Conservation (phyloP, 1,284 basidiomycete species). For the Ustilago cynodontis region DNA sequence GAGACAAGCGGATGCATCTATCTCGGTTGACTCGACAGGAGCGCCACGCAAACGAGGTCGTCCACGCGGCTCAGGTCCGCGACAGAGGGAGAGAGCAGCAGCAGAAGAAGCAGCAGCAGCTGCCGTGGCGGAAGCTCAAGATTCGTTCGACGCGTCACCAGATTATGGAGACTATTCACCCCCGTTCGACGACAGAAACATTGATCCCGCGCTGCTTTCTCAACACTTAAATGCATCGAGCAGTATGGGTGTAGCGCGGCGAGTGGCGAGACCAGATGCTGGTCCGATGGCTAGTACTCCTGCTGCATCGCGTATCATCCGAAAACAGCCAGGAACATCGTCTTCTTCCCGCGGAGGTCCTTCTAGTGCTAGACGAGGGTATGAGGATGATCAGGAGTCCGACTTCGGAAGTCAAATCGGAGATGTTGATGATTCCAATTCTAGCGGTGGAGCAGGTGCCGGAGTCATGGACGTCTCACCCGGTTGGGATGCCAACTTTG, state of each 20-base stretch:
- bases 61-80: conserved; percentile 27
- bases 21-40: conserved; percentile 17
- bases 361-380: background rate
- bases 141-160: conserved; percentile 12
- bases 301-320: conserved; percentile 31
- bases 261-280: conserved; percentile 20
- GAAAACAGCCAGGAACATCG: conserved; percentile 11
- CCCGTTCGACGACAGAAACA: conserved; percentile 6
- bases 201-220: conserved; percentile 8
- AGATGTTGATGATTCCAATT: conserved; percentile 16
- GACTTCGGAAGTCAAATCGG: conserved; percentile 33
- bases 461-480: conserved; percentile 11
- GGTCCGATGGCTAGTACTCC: conserved; percentile 49
- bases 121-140: conserved; percentile 9
- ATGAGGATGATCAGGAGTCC: conserved; percentile 13
- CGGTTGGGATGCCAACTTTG: conserved; percentile 22
- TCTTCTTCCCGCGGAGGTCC: background rate
- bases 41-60: conserved; percentile 19
- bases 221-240: conserved; percentile 26
- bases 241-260: conserved; percentile 32
- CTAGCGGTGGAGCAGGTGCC: conserved; percentile 11
- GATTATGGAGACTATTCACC: conserved; percentile 6
- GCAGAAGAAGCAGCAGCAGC: conserved; percentile 24
- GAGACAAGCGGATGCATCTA: conserved; percentile 15
- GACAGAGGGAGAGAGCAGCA: conserved; percentile 19